Evolutionary conservation across 257 asterid genomes (phyloP).

Genomic region (Prunella vulgaris): DNA sequence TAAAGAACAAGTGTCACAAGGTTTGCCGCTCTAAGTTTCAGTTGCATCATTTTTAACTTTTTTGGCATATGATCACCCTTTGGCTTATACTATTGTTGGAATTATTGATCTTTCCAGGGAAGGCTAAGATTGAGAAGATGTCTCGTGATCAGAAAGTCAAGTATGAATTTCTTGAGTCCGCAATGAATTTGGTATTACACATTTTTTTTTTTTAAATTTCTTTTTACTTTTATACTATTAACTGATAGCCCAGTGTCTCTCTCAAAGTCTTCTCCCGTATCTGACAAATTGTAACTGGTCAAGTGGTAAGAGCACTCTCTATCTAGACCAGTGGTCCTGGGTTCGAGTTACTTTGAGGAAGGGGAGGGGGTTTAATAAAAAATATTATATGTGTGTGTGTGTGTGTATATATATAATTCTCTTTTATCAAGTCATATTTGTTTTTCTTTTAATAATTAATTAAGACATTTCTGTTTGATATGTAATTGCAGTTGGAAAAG

Average conservation of each 20-base stretch:
- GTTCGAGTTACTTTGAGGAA: neutral
- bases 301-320: neutral
- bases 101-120: constrained; percentile 53
- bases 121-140: constrained; percentile 59
- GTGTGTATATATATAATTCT: neutral
- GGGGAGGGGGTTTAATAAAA: neutral
- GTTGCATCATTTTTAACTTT: constrained; percentile 8
- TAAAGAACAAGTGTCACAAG: constrained; percentile 68
- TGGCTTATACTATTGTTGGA: constrained; percentile 18
- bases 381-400: too few relatives aligned
- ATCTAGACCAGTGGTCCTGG: neutral
- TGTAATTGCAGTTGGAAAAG: constrained; percentile 71
- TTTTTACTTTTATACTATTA: neutral
- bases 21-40: constrained; percentile 32
- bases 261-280: neutral
- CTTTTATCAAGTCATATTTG: constrained; percentile 2
- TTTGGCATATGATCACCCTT: constrained; percentile 2
- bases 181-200: constrained; percentile 54
- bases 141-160: constrained; percentile 66
- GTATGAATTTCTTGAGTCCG: constrained; percentile 65
- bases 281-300: neutral
- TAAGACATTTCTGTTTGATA: constrained; percentile 20
- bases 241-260: constrained; percentile 9
- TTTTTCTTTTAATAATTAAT: neutral
- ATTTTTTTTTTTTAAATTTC: neutral